Base-by-base conservation (phyloP, 257 asterid genomes). In the Przewalskia tangutica region DNA sequence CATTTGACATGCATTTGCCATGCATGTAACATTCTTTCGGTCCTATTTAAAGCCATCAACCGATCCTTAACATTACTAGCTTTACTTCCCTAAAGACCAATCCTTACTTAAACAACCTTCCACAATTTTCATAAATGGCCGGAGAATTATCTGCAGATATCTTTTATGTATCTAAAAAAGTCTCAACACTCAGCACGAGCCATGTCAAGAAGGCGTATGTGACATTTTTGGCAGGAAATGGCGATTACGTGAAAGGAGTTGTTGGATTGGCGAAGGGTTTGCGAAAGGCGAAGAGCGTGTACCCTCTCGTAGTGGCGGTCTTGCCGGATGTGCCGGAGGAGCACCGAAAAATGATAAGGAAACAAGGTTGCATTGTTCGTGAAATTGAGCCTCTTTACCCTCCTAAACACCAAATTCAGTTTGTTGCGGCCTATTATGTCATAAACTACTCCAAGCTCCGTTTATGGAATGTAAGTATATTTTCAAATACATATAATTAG, bases 191-290 rank as follows among this genome's bases (percentile, higher is more conserved):
- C 5, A 38, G 5, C 42, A 38, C 42, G 42, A 59, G 73, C 73
- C 65, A 38, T 38, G 82, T 73, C 18, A 38, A 38, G 42, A 38
- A 38, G 42, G 42, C 42, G 42, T 59, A 79, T 9, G 82, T 79
- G 58, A 79, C 82, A 50, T 79, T 79, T 5, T 60, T 79, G 82
- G 73, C 73, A 4, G 73, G 82, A 0, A 59, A 79, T 0, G 73
- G 59, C 5, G 75, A 66, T 48, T 66, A 66, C 3, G 50, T 36
- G 17, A 66, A 36, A 66, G 51, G 75, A 14, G 27, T 79, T 5
- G 58, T 79, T 48, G 82, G 82, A 50, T 46, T 79, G 54, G 82
- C 42, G 34, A 79, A 79, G 46, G 73, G 82, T 4, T 48, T 79
- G 16, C 36, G 59, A 8, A 79, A 38, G 73, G 73, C 36, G 3